Conservation (phyloP, 768 basidiomycete genomes). For the Pholiota microspora region DNA sequence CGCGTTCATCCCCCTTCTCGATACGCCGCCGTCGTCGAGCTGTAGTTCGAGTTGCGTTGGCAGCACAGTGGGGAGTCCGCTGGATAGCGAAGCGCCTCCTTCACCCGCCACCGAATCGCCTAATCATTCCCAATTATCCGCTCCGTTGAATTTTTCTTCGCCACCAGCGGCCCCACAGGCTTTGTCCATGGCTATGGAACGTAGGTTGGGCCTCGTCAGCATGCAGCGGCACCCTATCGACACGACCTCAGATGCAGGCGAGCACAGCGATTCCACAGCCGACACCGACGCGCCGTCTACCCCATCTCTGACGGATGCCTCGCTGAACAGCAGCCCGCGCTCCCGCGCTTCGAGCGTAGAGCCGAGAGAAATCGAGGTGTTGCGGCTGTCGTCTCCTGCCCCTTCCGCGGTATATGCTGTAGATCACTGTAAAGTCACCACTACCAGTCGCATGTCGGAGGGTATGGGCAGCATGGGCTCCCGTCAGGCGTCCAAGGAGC, state of each 20-base stretch:
- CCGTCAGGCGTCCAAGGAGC: constrained; percentile 25
- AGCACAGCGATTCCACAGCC: background rate
- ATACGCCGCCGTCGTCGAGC: constrained; percentile 26
- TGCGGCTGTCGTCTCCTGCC: background rate
- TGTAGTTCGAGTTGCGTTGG: constrained; percentile 13
- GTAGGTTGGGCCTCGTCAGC: no score
- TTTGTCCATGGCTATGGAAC: background rate
- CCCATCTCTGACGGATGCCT: constrained; percentile 34
- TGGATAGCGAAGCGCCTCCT: background rate
- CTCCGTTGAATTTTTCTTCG: background rate
- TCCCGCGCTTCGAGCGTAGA: constrained; percentile 33
- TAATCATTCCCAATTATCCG: background rate
- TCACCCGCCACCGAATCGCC: background rate
- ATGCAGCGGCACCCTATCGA: background rate
- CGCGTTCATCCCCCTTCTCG: constrained; percentile 35
- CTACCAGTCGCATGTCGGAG: background rate
- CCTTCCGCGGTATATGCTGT: no score
- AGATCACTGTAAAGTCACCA: background rate
- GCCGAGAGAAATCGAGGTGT: constrained; percentile 11
- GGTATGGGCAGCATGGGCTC: constrained; percentile 20
- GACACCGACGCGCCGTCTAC: constrained; percentile 28
- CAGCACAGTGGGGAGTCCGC: background rate
- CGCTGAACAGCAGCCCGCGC: constrained; percentile 34
- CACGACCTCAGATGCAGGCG: background rate
- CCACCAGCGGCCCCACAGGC: background rate